Evolutionary conservation across 768 basidiomycete genomes (phyloP).

Genomic region (Pleurotus pulmonarius): DNA sequence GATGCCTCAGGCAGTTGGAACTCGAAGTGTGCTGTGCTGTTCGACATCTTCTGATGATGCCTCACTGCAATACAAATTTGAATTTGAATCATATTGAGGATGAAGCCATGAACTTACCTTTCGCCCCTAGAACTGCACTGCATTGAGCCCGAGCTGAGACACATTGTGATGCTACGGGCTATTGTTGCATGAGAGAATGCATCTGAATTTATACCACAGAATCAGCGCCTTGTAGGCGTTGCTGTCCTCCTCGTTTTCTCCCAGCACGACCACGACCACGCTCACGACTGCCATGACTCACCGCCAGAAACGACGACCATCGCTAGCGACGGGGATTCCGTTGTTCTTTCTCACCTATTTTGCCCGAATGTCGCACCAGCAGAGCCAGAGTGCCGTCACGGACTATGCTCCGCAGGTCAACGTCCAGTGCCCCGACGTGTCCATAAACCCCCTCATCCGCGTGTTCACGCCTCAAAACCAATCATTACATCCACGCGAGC

Average conservation of each 20-base stretch:
- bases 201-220: background rate
- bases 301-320: constrained; percentile 1
- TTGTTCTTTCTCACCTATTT: constrained; percentile 10
- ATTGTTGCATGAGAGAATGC: background rate
- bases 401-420: constrained; percentile 52
- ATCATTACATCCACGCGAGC: constrained; percentile 45
- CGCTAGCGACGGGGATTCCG: constrained; percentile 9
- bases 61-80: too few species aligned
- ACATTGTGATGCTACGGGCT: background rate
- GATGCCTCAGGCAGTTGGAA: too few species aligned
- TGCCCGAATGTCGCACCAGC: constrained; percentile 12
- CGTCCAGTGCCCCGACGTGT: constrained; percentile 48
- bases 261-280: background rate
- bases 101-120: background rate
- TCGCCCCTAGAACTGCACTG: background rate
- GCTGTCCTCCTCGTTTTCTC: background rate
- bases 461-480: constrained; percentile 48
- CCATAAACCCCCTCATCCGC: constrained; percentile 45
- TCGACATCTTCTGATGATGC: too few species aligned
- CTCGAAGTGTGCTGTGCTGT: too few species aligned
- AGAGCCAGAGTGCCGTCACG: constrained; percentile 25
- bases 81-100: too few species aligned
- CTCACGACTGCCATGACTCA: background rate
- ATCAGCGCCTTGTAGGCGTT: background rate
- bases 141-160: background rate